These are phyloP conservation scores for Balamuthia mandrillaris DNA, from an alignment of 208 protist genomes.

Conservation along the genomic window DNA sequence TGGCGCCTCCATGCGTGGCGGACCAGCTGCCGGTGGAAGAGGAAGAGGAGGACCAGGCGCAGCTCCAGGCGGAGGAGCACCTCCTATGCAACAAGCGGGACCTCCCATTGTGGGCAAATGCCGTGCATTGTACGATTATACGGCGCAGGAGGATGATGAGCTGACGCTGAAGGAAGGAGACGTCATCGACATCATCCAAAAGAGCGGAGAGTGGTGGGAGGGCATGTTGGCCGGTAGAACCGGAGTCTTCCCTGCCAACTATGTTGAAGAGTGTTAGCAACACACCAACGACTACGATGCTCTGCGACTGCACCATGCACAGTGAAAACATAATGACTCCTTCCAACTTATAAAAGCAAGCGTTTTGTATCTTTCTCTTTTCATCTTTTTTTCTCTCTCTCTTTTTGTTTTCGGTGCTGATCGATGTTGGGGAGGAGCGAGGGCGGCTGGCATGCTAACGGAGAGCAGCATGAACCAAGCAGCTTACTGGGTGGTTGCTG, in stretches of 20 bases:
- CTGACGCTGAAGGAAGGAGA: slow-evolving; percentile 25
- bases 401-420: too few species aligned
- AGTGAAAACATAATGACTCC: too few species aligned
- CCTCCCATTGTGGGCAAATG: neutral
- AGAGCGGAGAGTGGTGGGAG: slow-evolving; percentile 37
- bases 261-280: slow-evolving; percentile 33
- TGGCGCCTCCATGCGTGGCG: neutral
- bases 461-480: too few species aligned
- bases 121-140: slow-evolving; percentile 36
- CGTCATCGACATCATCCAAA: slow-evolving; percentile 15
- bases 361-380: too few species aligned
- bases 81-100: neutral
- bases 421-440: too few species aligned
- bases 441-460: too few species aligned
- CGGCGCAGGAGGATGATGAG: slow-evolving; percentile 24
- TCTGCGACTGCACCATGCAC: too few species aligned
- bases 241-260: slow-evolving; percentile 40
- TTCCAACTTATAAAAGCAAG: too few species aligned
- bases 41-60: neutral
- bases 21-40: neutral
- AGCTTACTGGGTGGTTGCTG: too few species aligned
- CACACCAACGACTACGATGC: too few species aligned
- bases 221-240: neutral
- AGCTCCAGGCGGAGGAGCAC: neutral
- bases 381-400: too few species aligned